Evolutionary conservation across 768 basidiomycete species (phyloP), one percentile per base, ranked within the genome.

Genomic region (Lactarius sp.): DNA sequence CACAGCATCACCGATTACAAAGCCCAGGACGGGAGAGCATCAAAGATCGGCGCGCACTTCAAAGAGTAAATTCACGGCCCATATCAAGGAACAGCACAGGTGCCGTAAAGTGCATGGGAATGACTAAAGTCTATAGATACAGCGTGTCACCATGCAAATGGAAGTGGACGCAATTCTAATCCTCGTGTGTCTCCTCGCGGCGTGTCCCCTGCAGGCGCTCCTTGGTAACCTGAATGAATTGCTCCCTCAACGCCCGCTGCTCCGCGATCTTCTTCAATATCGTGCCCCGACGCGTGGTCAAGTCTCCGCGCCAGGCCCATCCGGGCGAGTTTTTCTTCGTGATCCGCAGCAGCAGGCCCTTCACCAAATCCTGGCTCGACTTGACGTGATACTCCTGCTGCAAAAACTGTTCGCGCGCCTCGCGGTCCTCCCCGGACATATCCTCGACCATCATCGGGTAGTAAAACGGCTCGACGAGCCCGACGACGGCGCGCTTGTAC

Each of bases 401-500:
- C 51, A 93, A 69, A 80, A 80, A 85, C 50, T 82, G 77, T 74
- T 85, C 79, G 31, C 86, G 79, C 67, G 78, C 76, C 69, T 76
- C 73, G 64, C 83, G 79, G 65, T 85, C 81, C 54, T 79, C 74
- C n/a, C 69, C 72, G 13, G 77, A 68, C 87, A 96, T 90, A 73
- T 93, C 93, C 70, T 90, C 91, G 64, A 86, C 63, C 52, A 87
- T 83, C 59, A 82, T 83, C 0, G 94, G 94, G 72, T 94, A 96
- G 77, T 95, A 93, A 79, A 98, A 98, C 1, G 94, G 94, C 67
- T 95, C 87, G 31, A 88, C 84, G 60, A 98, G 81, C 34, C 94
- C 94, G 22, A 98, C 92, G 41, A 96, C 86, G 3, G 93, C 93
- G 41, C 92, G 88, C 73, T 98, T 98, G 78, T 92, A 95, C 22